phyloP scores from a whole-genome alignment of 129 eudicot species.

The Artemisia argyi region DNA sequence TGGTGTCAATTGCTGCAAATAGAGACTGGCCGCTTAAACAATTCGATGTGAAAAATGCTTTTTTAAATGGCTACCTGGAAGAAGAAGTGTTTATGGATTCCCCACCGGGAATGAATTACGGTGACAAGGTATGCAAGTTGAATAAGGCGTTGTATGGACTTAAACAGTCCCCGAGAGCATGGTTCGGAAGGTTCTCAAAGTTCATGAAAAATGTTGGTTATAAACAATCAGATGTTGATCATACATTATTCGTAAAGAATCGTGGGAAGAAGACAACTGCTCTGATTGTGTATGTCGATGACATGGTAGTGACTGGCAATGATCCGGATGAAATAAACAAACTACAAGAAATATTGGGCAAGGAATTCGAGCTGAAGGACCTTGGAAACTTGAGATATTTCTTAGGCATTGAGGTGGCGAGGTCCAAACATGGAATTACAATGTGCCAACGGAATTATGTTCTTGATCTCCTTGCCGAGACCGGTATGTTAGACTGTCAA shows the following conservation, averaged over 20 bases:
- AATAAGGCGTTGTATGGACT: not conserved
- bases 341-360: not conserved
- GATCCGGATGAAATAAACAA: not conserved
- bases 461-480: too few relatives aligned
- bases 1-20: too few relatives aligned
- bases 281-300: slow-evolving; percentile 3
- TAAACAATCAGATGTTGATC: not conserved
- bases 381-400: too few relatives aligned
- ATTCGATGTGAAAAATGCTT: too few relatives aligned
- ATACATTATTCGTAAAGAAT: not conserved
- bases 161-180: not conserved
- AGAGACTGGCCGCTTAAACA: too few relatives aligned
- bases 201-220: too few relatives aligned
- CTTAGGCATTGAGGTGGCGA: too few relatives aligned
- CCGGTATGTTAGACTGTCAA: too few relatives aligned
- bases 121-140: not conserved
- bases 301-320: slow-evolving; percentile 5
- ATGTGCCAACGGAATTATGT: too few relatives aligned
- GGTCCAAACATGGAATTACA: too few relatives aligned
- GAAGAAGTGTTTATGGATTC: too few relatives aligned
- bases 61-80: not conserved
- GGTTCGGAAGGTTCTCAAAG: not conserved
- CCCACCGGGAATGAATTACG: not conserved
- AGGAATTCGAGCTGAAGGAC: slow-evolving; percentile 5
- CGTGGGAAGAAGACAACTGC: not conserved